These are phyloP conservation scores for Monosporascus sp. DNA, from an alignment of 2,329 filamentous ascomycete genomes.

Conservation along the genomic window DNA sequence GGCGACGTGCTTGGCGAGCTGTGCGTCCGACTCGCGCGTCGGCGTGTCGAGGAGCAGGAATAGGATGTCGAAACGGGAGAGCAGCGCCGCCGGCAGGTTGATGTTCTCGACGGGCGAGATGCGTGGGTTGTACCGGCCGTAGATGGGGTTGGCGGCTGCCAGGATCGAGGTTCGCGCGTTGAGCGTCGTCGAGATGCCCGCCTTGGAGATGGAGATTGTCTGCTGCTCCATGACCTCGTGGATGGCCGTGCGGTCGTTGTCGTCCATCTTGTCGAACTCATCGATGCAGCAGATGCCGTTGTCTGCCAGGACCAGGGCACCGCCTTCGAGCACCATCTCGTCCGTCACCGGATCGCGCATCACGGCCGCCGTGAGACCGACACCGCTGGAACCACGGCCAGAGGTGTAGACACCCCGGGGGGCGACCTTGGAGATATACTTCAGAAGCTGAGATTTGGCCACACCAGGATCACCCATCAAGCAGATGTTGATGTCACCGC, in stretches of 20 bases:
- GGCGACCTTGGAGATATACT: conserved; percentile 97
- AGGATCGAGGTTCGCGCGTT: conserved; percentile 96
- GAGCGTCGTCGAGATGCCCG: conserved; percentile 67
- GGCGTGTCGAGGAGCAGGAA: conserved; percentile 97
- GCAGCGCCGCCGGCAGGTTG: conserved; percentile 92
- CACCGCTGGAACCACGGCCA: conserved; percentile 73
- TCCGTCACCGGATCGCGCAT: conserved; percentile 81
- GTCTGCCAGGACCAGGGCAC: conserved; percentile 72
- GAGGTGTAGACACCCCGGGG: conserved; percentile 85
- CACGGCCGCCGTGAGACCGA: conserved; percentile 75
- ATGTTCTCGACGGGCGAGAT: conserved; percentile 98
- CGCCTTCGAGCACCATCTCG: conserved; percentile 78
- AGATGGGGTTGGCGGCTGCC: conserved; percentile 92
- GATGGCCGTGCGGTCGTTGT: conserved; percentile 74
- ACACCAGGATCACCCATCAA: conserved; percentile 99
- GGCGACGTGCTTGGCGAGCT: conserved; percentile 91
- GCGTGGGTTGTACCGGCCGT: conserved; percentile 95
- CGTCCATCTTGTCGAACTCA: conserved; percentile 88
- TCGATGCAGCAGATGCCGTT: conserved; percentile 84
- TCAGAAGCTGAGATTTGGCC: conserved; percentile 95
- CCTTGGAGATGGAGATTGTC: conserved; percentile 79
- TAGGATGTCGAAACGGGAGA: conserved; percentile 94
- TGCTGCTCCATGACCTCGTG: conserved; percentile 89
- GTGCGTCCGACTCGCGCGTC: conserved; percentile 80
- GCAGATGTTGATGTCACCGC: conserved; percentile 97